phyloP scores from a whole-genome alignment of 352 stramenopile genomes.

The Phytophthora pinifolia region DNA sequence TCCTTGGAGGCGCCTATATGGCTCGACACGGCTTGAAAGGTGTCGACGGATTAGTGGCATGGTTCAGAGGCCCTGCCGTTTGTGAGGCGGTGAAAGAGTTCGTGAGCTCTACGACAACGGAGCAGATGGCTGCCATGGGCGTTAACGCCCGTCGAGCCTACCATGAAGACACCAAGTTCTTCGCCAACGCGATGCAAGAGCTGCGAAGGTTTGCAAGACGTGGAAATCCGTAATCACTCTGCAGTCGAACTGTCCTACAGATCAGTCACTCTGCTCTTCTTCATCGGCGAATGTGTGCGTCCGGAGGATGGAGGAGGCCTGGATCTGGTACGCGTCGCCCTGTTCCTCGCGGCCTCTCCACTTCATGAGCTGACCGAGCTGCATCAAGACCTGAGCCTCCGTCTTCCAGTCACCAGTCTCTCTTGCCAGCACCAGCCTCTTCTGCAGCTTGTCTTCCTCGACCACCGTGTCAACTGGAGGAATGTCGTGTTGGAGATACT shows the following conservation, averaged over 20 bases:
- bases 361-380: conserved; percentile 77
- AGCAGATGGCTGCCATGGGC: conserved; percentile 33
- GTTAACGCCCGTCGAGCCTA: conserved; percentile 37
- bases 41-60: conserved; percentile 27
- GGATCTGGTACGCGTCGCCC: conserved; percentile 49
- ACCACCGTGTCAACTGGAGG: conserved; percentile 68
- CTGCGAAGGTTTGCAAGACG: conserved; percentile 31
- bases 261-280: conserved; percentile 24
- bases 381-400: conserved; percentile 60
- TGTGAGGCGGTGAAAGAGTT: conserved; percentile 27
- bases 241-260: neutral
- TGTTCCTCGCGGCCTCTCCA: conserved; percentile 56
- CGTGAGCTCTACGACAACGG: conserved; percentile 24
- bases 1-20: conserved; percentile 27
- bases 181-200: conserved; percentile 40
- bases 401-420: conserved; percentile 57
- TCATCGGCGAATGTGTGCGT: conserved; percentile 52
- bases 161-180: conserved; percentile 49
- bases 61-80: conserved; percentile 14
- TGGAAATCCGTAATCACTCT: conserved; percentile 2
- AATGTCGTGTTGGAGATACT: conserved; percentile 75
- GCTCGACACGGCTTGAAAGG: conserved; percentile 26
- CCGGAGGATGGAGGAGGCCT: conserved; percentile 55
- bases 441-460: conserved; percentile 70
- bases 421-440: conserved; percentile 47